Evolutionary conservation across 495 filamentous ascomycete species (phyloP), one percentile per base, ranked within the genome.

Genomic region (Tetracladium setigerum): DNA sequence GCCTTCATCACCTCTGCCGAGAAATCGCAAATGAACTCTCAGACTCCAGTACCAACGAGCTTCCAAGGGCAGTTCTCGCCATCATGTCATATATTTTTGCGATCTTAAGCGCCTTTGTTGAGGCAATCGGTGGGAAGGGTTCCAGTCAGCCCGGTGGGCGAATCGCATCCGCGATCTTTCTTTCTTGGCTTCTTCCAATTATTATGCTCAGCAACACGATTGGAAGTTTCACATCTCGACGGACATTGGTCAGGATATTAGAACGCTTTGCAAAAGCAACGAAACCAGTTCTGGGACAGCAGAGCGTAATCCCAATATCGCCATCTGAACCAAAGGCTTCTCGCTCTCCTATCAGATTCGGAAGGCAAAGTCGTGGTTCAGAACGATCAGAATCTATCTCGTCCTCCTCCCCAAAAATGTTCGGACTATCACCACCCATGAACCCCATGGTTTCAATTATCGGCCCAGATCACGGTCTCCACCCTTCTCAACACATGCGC

Each of bases 111-210:
- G 60, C 49, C 10, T 66, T 66, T 36, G 46, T 63, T 5, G 19
- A 34, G 6, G 46, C 42, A 7, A 34, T 66, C 6, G 60, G 62
- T 10, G 62, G 59, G 18, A 45, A 17, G 12, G 14, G 16, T 19
- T 38, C 22, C 30, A 41, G 48, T 49, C 41, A 56, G 32, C 53
- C 62, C 16, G 62, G 62, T 1, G 63, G 62, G 4, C 50, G 57
- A 27, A 66, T 66, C 30, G 62, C 53, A 9, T 55, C 54, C 4
- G 50, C 51, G 6, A 58, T 64, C 52, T 53, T 66, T 31, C 31
- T 65, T 12, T 58, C 63, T 12, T 66, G 62, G 62, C 38, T 66
- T 36, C 35, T 66, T n/a, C 58, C 62, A 5, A 40, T 50, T 7
- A 46, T 61, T 11, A 37, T 66, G 10, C 30, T 66, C 5, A 66